phyloP scores from a whole-genome alignment of 164 flowering plant genomes.

The Euptelea pleiosperma region DNA sequence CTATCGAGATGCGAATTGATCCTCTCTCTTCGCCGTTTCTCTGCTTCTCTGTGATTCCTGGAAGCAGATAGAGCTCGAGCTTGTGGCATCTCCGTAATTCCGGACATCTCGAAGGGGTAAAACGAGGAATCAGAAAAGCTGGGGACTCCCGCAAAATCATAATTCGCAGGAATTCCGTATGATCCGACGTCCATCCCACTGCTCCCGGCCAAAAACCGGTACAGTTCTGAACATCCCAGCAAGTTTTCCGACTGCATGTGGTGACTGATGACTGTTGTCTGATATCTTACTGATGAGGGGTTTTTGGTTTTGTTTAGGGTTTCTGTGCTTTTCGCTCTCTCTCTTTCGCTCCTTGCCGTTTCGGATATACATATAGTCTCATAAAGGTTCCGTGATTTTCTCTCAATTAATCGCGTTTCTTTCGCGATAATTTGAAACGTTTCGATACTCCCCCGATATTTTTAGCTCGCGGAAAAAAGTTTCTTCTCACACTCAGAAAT shows the following conservation, averaged over 20 bases:
- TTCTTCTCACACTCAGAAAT: too few relatives aligned
- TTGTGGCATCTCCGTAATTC: conserved; percentile 35
- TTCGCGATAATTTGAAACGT: too few relatives aligned
- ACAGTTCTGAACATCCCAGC: conserved; percentile 26
- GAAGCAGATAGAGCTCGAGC: conserved; percentile 57
- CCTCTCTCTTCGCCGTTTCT: conserved; percentile 67
- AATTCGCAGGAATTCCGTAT: conserved; percentile 11
- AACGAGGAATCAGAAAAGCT: conserved; percentile 31
- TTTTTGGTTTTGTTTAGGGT: too few relatives aligned
- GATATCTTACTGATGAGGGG: too few relatives aligned
- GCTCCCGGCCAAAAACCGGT: conserved; percentile 32
- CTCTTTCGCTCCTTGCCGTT: too few relatives aligned
- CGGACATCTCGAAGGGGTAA: conserved; percentile 35
- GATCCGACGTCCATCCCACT: conserved; percentile 18
- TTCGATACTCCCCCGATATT: too few relatives aligned
- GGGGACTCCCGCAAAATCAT: conserved; percentile 13
- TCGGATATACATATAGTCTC: too few relatives aligned
- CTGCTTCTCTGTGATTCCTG: conserved; percentile 82
- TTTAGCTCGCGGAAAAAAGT: too few relatives aligned
- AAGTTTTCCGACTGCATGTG: conserved; percentile 41
- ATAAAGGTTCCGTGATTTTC: too few relatives aligned
- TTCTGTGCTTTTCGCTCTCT: too few relatives aligned
- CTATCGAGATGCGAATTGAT: conserved; percentile 73
- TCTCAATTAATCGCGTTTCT: too few relatives aligned
- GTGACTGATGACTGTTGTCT: too few relatives aligned